Evolutionary conservation across 2,329 filamentous ascomycete genomes (phyloP), one percentile per base, ranked within the genome.

Genomic region (Juglanconis oblonga): DNA sequence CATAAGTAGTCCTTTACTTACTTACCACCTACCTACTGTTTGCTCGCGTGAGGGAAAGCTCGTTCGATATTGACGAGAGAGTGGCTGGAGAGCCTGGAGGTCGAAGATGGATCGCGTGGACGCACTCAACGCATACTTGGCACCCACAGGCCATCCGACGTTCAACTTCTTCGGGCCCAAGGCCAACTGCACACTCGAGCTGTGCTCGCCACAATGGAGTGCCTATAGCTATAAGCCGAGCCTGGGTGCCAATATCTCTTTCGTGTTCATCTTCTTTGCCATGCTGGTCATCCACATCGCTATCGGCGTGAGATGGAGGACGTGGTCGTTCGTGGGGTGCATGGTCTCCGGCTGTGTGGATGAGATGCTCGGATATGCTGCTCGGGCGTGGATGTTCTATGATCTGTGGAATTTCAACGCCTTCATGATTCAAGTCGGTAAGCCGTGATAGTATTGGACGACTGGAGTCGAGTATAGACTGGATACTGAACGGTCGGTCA

Each of bases 381-480:
- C 85, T 2, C 79, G 87, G 10, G 75, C 88, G 55, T 68, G 85
- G 66, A 74, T 87, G 61, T 79, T 81, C 64, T 63, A 79, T 49
- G 82, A 89, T 66, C 84, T 85, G 0, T 89, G 86, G 67, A 76
- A 69, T 52, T 81, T 87, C 68, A 68, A 69, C 11, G 84, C 79
- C 7, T 90, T 90, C 69, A 79, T 89, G 69, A 79, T 88, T n/a
- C 84, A 90, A 68, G 87, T 88, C 64, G 75, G 81, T 82, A 68
- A 52, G 77, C 71, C 29, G 9, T n/a, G 7, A n/a, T 10, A 9
- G 38, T 4, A 36, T 5, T 24, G 51, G 17, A 35, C n/a, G 5
- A 7, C 36, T 13, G 1, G 29, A 13, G 10, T 31, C 17, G n/a
- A n/a, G n/a, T n/a, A 42, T 40, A 35, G 8, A 5, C 5, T 40